Conservation (phyloP, 768 basidiomycete genomes). For the Naematelia encephala region DNA sequence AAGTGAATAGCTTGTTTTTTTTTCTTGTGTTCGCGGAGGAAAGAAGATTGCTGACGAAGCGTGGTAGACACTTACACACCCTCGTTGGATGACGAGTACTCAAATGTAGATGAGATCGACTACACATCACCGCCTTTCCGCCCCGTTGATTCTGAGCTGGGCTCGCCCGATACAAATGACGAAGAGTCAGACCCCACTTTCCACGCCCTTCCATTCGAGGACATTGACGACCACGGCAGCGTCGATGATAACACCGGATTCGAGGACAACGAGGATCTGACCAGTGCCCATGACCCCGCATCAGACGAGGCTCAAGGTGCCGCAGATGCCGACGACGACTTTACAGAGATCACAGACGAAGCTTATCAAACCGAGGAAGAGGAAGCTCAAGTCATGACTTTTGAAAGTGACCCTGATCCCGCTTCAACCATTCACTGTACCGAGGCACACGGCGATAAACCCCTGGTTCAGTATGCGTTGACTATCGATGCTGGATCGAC, state of each 20-base stretch:
- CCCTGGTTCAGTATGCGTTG: constrained; percentile 83
- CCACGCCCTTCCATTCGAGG: constrained; percentile 21
- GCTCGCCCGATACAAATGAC: constrained; percentile 16
- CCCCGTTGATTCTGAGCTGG: constrained; percentile 32
- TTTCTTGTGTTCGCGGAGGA: not conserved
- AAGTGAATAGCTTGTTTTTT: constrained; percentile 23
- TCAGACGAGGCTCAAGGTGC: constrained; percentile 31
- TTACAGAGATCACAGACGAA: constrained; percentile 34
- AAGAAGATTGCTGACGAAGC: constrained; percentile 4
- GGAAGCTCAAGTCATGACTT: constrained; percentile 53
- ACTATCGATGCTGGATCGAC: constrained; percentile 99
- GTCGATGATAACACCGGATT: constrained; percentile 1
- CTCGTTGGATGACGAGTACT: constrained; percentile 14
- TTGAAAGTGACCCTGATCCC: constrained; percentile 71
- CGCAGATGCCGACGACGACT: constrained; percentile 33
- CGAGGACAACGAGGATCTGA: constrained; percentile 8
- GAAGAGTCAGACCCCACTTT: constrained; percentile 27
- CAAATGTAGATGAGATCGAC: constrained; percentile 29
- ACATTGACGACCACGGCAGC: constrained; percentile 4
- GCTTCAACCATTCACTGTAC: constrained; percentile 70
- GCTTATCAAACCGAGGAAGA: constrained; percentile 13
- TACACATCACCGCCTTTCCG: constrained; percentile 48
- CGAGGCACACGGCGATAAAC: constrained; percentile 56
- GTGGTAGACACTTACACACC: constrained; percentile 42
- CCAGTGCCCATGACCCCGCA: constrained; percentile 25